Percentiles rank a stretch among this genome's conserved stretches.
Evolutionary conservation across 345 rosid genomes (phyloP).

Genomic region (Adansonia digitata): DNA sequence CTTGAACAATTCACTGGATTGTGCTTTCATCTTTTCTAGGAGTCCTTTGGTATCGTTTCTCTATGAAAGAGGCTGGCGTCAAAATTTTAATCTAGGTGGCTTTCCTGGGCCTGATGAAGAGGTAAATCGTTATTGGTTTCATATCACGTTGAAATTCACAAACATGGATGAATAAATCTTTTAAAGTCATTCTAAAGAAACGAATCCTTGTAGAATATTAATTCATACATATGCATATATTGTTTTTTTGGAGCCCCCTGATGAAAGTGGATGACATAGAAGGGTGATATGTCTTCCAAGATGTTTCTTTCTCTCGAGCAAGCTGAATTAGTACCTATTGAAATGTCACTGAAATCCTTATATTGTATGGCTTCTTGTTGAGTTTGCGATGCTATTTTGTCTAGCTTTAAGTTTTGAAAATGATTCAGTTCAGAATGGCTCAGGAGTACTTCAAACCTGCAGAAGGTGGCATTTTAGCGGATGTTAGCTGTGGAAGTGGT

Average conservation of each 20-base stretch:
- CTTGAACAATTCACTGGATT: neutral
- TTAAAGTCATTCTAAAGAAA: no score
- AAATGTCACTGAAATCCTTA: neutral
- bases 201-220: neutral
- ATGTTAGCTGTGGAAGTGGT: constrained; percentile 97
- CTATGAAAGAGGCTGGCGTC: constrained; percentile 91
- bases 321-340: neutral
- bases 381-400: neutral
- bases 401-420: neutral
- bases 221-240: neutral
- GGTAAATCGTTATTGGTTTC: constrained; percentile 31
- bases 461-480: constrained; percentile 77
- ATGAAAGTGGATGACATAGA: neutral
- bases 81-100: constrained; percentile 67
- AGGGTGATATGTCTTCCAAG: neutral
- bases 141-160: neutral
- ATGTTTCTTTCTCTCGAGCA: neutral
- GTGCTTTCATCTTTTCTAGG: constrained; percentile 38
- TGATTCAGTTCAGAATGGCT: constrained; percentile 87
- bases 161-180: neutral
- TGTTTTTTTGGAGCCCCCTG: neutral
- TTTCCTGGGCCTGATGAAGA: constrained; percentile 96
- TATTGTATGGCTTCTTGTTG: neutral
- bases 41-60: constrained; percentile 79
- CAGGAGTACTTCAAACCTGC: constrained; percentile 75